These are phyloP conservation scores for Trifolium pratense DNA, from an alignment of 306 rosid species.

Conservation along the genomic window DNA sequence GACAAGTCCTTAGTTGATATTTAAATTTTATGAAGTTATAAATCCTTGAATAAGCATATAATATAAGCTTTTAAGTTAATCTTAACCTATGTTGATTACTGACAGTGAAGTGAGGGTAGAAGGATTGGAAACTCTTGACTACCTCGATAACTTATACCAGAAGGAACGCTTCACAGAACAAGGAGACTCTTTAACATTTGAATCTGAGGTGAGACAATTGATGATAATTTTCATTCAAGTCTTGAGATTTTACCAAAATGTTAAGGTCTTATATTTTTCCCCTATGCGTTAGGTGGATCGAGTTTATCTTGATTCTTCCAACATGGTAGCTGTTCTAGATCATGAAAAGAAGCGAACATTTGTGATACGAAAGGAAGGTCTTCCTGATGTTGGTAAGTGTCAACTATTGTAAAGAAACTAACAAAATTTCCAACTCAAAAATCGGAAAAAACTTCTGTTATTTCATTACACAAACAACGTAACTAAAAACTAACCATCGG, in stretches of 20 bases:
- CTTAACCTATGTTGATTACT: slow-evolving; percentile 30
- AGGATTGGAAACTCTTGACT: slow-evolving; percentile 92
- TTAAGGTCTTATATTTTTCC: background rate
- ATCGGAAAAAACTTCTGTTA: background rate
- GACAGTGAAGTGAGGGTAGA: slow-evolving; percentile 93
- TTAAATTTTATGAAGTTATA: background rate
- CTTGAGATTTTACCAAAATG: background rate
- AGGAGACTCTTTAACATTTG: slow-evolving; percentile 89
- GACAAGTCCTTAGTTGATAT: background rate
- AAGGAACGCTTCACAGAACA: slow-evolving; percentile 92
- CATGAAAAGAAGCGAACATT: slow-evolving; percentile 83
- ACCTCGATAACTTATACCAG: slow-evolving; percentile 67
- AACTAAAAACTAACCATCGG: slow-evolving; percentile 26
- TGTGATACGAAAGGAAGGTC: slow-evolving; percentile 70
- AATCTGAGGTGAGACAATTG: slow-evolving; percentile 70
- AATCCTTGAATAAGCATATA: slow-evolving; percentile 34
- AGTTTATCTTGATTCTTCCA: slow-evolving; percentile 67
- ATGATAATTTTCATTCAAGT: slow-evolving; percentile 1
- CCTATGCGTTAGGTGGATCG: slow-evolving; percentile 69
- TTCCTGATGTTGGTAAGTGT: slow-evolving; percentile 77
- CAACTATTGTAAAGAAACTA: background rate
- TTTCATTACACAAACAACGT: slow-evolving; percentile 1
- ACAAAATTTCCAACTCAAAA: background rate
- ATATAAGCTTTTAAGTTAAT: slow-evolving; percentile 28
- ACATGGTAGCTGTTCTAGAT: slow-evolving; percentile 72